These are phyloP conservation scores for Phragmites australis DNA, from an alignment of 176 grass and related monocot genomes.

Conservation along the genomic window DNA sequence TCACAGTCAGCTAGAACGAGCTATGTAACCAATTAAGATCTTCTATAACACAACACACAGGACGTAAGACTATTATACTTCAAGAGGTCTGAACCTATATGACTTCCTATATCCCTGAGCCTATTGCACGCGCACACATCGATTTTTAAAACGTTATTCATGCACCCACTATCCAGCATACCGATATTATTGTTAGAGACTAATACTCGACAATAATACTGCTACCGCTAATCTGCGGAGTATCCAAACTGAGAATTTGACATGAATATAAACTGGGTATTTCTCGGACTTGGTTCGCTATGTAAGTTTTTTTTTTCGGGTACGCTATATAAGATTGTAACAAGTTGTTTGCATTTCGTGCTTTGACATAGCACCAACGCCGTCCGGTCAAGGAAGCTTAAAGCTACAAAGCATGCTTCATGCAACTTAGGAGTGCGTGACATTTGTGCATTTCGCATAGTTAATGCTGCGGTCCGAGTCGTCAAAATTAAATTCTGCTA, in stretches of 20 bases:
- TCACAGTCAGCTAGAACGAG: no score
- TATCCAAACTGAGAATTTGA: neutral
- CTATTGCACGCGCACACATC: no score
- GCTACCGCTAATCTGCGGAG: neutral
- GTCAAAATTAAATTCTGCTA: conserved; percentile 24
- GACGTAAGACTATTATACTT: no score
- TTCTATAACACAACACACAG: no score
- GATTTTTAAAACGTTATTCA: no score
- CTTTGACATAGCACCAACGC: neutral
- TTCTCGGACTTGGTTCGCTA: neutral
- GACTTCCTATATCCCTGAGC: no score
- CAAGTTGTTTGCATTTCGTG: neutral
- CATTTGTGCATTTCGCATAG: conserved; percentile 2
- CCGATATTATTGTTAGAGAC: no score
- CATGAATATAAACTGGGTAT: neutral
- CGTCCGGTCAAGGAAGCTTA: neutral
- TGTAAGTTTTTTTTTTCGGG: no score
- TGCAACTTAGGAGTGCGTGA: neutral
- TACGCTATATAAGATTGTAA: neutral
- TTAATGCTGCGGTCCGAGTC: neutral
- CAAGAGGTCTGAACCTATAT: no score
- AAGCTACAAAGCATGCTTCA: conserved; percentile 10
- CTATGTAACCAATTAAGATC: no score
- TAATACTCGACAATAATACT: no score
- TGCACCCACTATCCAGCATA: no score